phyloP scores from a whole-genome alignment of 169 alveolate genomes.

The Sarcocystis neurona region DNA sequence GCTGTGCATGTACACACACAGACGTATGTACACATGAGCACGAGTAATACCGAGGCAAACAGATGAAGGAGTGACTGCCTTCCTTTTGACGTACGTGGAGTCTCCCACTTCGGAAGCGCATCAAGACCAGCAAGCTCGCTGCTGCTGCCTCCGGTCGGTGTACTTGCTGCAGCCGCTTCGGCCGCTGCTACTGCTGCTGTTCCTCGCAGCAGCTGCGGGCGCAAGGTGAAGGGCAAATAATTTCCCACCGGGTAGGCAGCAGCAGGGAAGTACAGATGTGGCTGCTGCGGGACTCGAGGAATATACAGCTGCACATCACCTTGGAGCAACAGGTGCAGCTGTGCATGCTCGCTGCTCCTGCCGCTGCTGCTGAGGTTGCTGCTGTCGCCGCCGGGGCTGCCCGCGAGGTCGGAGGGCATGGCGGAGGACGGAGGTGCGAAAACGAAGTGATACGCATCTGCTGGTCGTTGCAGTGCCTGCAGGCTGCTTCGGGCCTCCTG shows the following conservation, averaged over 20 bases:
- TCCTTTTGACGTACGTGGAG: no score
- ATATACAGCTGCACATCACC: background rate
- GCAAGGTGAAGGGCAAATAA: background rate
- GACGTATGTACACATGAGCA: no score
- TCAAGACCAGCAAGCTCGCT: background rate
- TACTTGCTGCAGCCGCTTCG: background rate
- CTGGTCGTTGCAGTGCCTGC: constrained; percentile 45
- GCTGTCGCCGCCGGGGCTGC: background rate
- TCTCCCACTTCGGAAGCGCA: constrained; percentile 12
- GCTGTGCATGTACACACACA: no score
- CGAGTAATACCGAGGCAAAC: no score
- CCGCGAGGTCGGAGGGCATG: background rate
- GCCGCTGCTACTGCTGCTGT: background rate
- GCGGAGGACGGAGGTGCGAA: constrained; percentile 42
- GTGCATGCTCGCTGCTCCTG: no score
- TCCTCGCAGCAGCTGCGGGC: background rate
- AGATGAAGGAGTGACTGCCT: no score
- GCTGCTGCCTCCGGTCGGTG: background rate
- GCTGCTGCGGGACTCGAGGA: background rate
- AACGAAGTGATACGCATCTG: constrained; percentile 45
- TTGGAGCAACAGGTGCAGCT: background rate
- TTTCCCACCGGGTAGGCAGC: background rate
- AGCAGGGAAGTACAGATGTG: background rate
- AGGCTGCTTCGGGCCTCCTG: constrained; percentile 58
- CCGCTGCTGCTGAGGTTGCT: background rate